phyloP scores from a whole-genome alignment of 1,284 basidiomycete genomes.

The Termitomyces sp. region DNA sequence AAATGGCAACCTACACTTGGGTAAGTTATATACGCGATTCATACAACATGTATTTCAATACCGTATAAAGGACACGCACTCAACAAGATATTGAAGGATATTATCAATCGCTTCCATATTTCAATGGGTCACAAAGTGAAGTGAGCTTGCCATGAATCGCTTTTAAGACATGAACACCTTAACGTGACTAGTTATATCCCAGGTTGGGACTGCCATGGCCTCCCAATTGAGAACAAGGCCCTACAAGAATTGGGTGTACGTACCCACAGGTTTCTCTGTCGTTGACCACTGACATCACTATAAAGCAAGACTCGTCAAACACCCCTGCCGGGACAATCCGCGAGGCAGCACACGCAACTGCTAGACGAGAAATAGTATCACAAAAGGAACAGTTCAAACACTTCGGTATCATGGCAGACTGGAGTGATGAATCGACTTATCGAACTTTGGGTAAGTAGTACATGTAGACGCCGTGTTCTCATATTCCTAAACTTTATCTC shows the following conservation, averaged over 20 bases:
- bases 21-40: conserved; percentile 36
- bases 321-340: conserved; percentile 67
- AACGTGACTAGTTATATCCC: conserved; percentile 70
- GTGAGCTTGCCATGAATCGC: conserved; percentile 41
- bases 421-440: conserved; percentile 77
- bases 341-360: conserved; percentile 67
- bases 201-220: conserved; percentile 98
- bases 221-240: conserved; percentile 95
- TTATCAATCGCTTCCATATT: conserved; percentile 89
- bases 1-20: conserved; percentile 94
- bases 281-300: not conserved
- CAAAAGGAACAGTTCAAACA: conserved; percentile 82
- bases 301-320: conserved; percentile 46
- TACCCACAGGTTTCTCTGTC: conserved; percentile 4
- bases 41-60: not conserved
- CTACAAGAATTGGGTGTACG: conserved; percentile 70
- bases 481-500: conserved; percentile 1
- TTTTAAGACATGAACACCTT: not conserved
- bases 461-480: not conserved
- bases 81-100: conserved; percentile 97
- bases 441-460: conserved; percentile 69
- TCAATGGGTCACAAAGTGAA: conserved; percentile 77
- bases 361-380: conserved; percentile 67
- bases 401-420: conserved; percentile 93
- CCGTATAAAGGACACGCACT: conserved; percentile 78